Evolutionary conservation across 1,284 basidiomycete genomes (phyloP), one percentile per base, ranked within the genome.

Genomic region (Ganoderma multipileum): DNA sequence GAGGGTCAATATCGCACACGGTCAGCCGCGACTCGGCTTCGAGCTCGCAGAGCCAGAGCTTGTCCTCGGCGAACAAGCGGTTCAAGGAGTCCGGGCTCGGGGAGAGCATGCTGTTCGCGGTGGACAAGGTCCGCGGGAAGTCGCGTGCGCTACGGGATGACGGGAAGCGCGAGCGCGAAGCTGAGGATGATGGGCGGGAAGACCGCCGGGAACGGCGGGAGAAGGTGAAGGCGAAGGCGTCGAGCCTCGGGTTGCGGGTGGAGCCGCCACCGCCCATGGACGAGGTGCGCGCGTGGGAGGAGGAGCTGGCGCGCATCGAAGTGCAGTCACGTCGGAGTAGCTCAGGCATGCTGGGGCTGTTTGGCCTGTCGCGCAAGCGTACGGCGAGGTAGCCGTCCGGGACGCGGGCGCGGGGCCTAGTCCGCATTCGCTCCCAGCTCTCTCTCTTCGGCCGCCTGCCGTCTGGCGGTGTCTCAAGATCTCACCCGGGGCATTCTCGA

Each of bases 291-390:
- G 92, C 89, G 70, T 94, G 92, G 92, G 92, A 94, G 79, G 87
- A 88, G 76, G 91, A 94, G 81, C 84, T 93, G 59, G 87, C 84
- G 71, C 84, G 86, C 70, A 92, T 94, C 73, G 92, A 93, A 80
- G 80, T 82, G 73, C 82, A 82, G 75, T 91, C 89, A 74, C 84
- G 87, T 67, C 83, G 86, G 73, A 87, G 85, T 67, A 92, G 88
- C 66, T 79, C 76, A 67, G 85, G 87, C 76, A 83, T 91, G 81
- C 79, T 89, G 59, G 87, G 87, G n/a, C 85, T 69, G 60, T 88
- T 72, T 67, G 72, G 72, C 75, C 77, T 81, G 28, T 64, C 71
- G 69, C 82, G 83, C 62, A 85, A 83, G 79, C 83, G 84, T 74
- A 75, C 73, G 59, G 70, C 68, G 63, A 69, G 69, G 44, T 73